These are phyloP conservation scores for Pichia sp. DNA, from an alignment of 1,139 yeast species.

Conservation along the genomic window DNA sequence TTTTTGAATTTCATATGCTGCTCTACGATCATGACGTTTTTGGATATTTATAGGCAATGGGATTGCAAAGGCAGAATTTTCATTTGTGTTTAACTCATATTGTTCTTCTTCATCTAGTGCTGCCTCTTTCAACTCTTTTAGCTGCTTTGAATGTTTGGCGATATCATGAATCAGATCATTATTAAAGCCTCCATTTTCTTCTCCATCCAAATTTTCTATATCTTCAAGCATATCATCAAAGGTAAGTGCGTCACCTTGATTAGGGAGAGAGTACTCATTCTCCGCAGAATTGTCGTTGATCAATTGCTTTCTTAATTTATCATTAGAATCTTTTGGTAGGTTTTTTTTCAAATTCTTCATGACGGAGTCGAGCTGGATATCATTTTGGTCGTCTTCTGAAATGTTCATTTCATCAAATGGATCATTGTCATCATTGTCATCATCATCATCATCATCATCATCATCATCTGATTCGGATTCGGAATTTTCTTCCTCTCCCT, in stretches of 20 bases:
- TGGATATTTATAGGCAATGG: slow-evolving; percentile 87
- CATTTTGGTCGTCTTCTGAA: slow-evolving; percentile 28
- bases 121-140: slow-evolving; percentile 1
- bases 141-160: slow-evolving; percentile 11
- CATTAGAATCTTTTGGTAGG: slow-evolving; percentile 27
- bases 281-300: slow-evolving; percentile 57
- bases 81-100: slow-evolving; percentile 23
- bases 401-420: slow-evolving; percentile 27
- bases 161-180: slow-evolving; percentile 16
- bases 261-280: slow-evolving; percentile 67
- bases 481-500: slow-evolving; percentile 19
- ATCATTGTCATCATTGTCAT: slow-evolving; percentile 31
- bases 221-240: slow-evolving; percentile 73
- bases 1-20: slow-evolving; percentile 85
- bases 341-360: slow-evolving; percentile 29
- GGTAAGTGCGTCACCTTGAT: slow-evolving; percentile 54
- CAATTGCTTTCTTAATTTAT: slow-evolving; percentile 40
- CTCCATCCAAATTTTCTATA: slow-evolving; percentile 43
- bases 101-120: slow-evolving; percentile 29
- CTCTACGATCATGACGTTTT: slow-evolving; percentile 78
- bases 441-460: slow-evolving; percentile 22
- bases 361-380: slow-evolving; percentile 27
- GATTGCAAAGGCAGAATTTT: slow-evolving; percentile 54
- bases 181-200: slow-evolving; percentile 35
- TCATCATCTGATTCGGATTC: slow-evolving; percentile 26